A percentile compares a stretch with the other conserved stretches of the same genome.
Conservation (phyloP, 2,329 filamentous ascomycete genomes). For the Colletotrichum acutatum region DNA sequence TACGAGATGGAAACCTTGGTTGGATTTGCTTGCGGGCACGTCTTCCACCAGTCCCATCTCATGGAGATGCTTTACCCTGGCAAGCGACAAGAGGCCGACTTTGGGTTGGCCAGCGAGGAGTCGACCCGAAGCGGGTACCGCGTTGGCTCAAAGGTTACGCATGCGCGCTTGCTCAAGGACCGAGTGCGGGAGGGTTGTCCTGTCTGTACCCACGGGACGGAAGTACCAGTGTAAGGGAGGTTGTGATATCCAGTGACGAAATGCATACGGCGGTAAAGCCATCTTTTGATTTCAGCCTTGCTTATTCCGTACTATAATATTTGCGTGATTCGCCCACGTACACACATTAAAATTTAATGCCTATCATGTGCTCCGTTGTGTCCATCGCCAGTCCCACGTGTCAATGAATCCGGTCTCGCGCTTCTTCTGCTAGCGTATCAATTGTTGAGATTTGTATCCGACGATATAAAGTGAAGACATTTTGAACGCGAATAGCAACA, state of each 20-base stretch:
- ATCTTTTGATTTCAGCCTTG: background rate
- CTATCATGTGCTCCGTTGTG: no score
- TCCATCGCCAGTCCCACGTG: no score
- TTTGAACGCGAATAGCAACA: no score
- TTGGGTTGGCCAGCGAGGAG: conserved; percentile 55
- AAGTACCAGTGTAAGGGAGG: conserved; percentile 5
- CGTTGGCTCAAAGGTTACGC: conserved; percentile 88
- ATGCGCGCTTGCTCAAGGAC: conserved; percentile 81
- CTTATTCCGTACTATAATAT: no score
- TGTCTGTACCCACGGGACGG: conserved; percentile 54
- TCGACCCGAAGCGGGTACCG: conserved; percentile 65
- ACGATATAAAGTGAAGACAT: no score
- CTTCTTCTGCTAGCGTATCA: no score
- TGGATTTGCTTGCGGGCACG: conserved; percentile 84
- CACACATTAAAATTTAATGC: no score
- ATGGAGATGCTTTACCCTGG: conserved; percentile 63
- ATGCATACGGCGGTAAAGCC: conserved; percentile 24
- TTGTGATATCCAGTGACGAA: conserved; percentile 3
- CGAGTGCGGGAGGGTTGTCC: conserved; percentile 74
- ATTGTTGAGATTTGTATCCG: no score
- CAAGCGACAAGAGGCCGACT: conserved; percentile 58
- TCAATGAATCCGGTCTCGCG: no score
- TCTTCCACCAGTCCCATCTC: conserved; percentile 81
- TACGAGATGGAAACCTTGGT: conserved; percentile 78
- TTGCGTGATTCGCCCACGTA: no score